Conservation (phyloP, 352 stramenopile species). For the Globisporangium rhizosaccharum region DNA sequence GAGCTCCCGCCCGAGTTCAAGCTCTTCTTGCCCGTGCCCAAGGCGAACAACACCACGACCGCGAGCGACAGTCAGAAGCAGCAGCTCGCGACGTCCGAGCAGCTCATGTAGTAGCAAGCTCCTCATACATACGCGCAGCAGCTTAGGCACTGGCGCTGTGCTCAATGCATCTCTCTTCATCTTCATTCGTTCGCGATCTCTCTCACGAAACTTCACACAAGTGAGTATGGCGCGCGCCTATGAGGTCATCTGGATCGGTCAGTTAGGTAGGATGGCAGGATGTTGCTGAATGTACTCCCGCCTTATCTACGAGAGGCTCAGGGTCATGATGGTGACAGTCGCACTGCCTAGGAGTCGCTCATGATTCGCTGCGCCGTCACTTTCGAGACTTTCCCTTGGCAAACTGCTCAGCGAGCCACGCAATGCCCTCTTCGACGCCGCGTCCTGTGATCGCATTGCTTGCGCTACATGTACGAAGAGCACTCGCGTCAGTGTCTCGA, state of each 20-base stretch:
- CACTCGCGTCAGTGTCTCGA: too few species aligned
- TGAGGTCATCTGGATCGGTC: too few species aligned
- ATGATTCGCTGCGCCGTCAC: constrained; percentile 9
- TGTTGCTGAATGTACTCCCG: too few species aligned
- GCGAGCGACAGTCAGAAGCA: constrained; percentile 41
- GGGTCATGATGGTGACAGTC: too few species aligned
- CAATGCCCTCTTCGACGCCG: constrained; percentile 75
- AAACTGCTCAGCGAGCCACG: constrained; percentile 79
- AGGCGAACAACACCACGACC: constrained; percentile 55
- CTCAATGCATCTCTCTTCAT: background rate
- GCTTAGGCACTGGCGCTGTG: background rate
- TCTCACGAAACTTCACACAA: too few species aligned
- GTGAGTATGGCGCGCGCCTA: too few species aligned
- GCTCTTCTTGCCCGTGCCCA: constrained; percentile 94
- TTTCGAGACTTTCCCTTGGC: constrained; percentile 56
- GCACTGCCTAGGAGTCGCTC: too few species aligned
- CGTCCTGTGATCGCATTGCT: constrained; percentile 79
- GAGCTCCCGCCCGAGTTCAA: constrained; percentile 97
- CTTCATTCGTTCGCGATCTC: background rate
- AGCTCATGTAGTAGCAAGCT: constrained; percentile 26
- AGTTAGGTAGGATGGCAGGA: too few species aligned
- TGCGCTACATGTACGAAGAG: constrained; percentile 23
- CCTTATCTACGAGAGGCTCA: too few species aligned
- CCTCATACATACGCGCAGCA: background rate
- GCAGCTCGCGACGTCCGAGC: constrained; percentile 23